These are phyloP conservation scores for Psidium guajava DNA, from an alignment of 345 rosid species.

Conservation along the genomic window DNA sequence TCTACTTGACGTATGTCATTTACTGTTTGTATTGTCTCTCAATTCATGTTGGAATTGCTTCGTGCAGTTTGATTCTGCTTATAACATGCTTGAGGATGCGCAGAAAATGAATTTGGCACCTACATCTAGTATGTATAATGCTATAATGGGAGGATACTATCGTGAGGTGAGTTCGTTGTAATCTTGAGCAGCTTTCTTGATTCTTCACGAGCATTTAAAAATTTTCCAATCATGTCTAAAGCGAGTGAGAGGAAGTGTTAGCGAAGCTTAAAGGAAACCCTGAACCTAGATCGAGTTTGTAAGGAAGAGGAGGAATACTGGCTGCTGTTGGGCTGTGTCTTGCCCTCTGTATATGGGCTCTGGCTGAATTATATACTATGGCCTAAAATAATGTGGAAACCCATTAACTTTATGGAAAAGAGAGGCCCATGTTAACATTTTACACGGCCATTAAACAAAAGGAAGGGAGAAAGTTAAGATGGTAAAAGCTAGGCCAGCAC, in stretches of 20 bases:
- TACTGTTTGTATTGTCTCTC: background rate
- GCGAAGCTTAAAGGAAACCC: background rate
- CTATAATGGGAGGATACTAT: constrained; percentile 67
- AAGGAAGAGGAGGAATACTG: background rate
- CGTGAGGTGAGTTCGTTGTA: constrained; percentile 46
- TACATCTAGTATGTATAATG: constrained; percentile 56
- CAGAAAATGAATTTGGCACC: constrained; percentile 49
- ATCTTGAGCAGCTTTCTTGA: background rate
- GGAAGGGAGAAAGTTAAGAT: background rate
- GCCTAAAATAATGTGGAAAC: background rate
- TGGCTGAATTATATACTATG: background rate
- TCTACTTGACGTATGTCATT: background rate
- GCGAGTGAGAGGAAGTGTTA: background rate
- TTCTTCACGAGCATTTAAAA: background rate
- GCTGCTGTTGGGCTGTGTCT: background rate
- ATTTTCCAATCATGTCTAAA: background rate
- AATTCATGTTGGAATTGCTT: background rate
- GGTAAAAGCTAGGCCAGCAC: background rate
- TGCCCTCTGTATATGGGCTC: background rate
- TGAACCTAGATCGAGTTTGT: background rate
- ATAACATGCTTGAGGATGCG: constrained; percentile 48
- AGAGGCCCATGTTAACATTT: background rate
- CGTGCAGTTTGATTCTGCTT: constrained; percentile 70
- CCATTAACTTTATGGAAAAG: background rate
- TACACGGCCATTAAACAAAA: background rate